These are phyloP conservation scores for Tylopilus orsonianus DNA, from an alignment of 1,284 basidiomycete species.

Conservation along the genomic window DNA sequence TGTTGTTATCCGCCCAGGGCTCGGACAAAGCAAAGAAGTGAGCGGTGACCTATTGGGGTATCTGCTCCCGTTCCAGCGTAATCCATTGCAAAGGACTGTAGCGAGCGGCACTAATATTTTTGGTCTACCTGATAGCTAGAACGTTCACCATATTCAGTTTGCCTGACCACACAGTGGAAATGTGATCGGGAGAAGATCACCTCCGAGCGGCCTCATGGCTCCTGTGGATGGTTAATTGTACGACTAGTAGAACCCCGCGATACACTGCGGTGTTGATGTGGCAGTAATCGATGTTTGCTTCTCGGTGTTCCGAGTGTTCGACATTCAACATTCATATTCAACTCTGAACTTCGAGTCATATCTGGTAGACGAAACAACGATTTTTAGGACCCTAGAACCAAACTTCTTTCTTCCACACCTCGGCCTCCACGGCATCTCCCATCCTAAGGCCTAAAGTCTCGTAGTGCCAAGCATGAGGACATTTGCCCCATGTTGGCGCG, in stretches of 20 bases:
- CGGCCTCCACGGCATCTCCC: slow-evolving; percentile 52
- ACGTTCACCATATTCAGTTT: too few relatives aligned
- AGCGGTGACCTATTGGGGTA: too few relatives aligned
- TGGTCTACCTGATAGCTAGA: too few relatives aligned
- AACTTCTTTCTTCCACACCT: slow-evolving; percentile 14
- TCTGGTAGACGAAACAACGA: not conserved
- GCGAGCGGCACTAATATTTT: too few relatives aligned
- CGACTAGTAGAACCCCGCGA: too few relatives aligned
- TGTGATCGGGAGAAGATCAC: not conserved
- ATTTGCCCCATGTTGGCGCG: slow-evolving; percentile 14
- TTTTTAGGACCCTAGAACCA: not conserved
- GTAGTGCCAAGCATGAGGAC: slow-evolving; percentile 51
- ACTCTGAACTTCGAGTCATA: too few relatives aligned
- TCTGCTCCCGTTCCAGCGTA: too few relatives aligned
- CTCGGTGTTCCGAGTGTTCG: too few relatives aligned
- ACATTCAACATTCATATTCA: too few relatives aligned
- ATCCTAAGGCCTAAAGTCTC: slow-evolving; percentile 55
- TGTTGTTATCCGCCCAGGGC: not conserved
- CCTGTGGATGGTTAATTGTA: not conserved
- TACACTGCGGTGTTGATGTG: not conserved
- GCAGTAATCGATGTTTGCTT: too few relatives aligned
- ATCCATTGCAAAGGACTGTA: too few relatives aligned
- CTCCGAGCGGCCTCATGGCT: slow-evolving; percentile 1
- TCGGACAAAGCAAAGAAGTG: too few relatives aligned
- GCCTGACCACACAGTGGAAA: not conserved